Percentiles rank a stretch among this genome's conserved stretches.
Evolutionary conservation across 2,329 filamentous ascomycete genomes (phyloP).

Genomic region (Bipolaris cookei): DNA sequence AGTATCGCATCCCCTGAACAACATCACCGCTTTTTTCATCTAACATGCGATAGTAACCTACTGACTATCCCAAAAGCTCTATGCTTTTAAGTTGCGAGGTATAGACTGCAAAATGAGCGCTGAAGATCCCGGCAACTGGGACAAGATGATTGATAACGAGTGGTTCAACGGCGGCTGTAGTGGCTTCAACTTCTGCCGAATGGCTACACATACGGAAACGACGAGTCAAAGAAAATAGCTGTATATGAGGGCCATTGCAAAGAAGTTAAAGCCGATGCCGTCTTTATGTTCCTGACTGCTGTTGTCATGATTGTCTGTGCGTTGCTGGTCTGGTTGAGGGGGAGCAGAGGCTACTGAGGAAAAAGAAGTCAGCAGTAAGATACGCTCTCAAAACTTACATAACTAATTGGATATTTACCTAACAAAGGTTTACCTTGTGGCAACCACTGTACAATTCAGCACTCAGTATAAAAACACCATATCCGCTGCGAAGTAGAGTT

Average conservation of each 20-base stretch:
- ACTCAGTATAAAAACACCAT: neutral
- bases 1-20: neutral
- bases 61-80: constrained; percentile 19
- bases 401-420: neutral
- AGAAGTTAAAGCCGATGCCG: constrained; percentile 30
- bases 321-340: constrained; percentile 15
- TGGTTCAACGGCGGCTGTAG: constrained; percentile 29
- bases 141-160: constrained; percentile 15
- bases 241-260: constrained; percentile 25
- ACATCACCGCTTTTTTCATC: neutral
- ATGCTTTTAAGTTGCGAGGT: constrained; percentile 28
- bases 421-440: neutral
- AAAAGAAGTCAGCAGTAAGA: neutral
- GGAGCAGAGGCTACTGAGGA: constrained; percentile 20
- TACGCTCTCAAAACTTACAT: neutral
- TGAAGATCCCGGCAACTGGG: neutral
- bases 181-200: neutral
- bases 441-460: neutral
- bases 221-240: neutral
- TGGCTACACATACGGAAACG: neutral
- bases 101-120: constrained; percentile 11
- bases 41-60: neutral
- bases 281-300: constrained; percentile 36
- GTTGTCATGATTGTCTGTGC: constrained; percentile 21
- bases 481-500: neutral